These are phyloP conservation scores for Diaporthe caulivora DNA, from an alignment of 2,329 filamentous ascomycete genomes.

Conservation along the genomic window DNA sequence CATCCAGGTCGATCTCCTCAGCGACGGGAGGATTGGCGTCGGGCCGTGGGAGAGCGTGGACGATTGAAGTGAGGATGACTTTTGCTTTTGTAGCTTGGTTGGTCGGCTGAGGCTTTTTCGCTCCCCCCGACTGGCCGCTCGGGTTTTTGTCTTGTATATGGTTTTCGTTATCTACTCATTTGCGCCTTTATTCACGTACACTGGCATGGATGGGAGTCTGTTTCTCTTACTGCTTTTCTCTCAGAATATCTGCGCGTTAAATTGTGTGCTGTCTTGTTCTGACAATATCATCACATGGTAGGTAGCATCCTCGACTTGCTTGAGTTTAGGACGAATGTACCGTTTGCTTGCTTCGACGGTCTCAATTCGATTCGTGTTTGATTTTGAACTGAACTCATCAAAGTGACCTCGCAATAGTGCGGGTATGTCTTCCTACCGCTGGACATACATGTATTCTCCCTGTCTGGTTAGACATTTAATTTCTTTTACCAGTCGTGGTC, in stretches of 20 bases:
- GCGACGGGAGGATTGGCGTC: conserved; percentile 51
- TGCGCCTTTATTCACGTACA: background rate
- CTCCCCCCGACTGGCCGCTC: background rate
- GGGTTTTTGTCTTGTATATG: background rate
- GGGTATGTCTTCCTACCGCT: background rate
- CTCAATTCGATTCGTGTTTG: rapidly evolving
- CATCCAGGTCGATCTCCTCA: conserved; percentile 57
- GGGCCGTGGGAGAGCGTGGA: conserved; percentile 52
- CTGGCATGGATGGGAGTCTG: conserved; percentile 26
- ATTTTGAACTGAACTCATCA: background rate
- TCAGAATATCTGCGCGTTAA: background rate
- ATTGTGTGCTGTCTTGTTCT: background rate
- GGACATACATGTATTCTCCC: background rate
- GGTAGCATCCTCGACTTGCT: background rate
- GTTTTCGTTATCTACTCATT: background rate
- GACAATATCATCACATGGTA: background rate
- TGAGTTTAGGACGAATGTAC: background rate
- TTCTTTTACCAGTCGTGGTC: background rate
- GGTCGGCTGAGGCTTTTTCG: no score
- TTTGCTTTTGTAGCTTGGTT: background rate
- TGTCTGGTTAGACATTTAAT: background rate
- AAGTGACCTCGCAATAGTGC: background rate
- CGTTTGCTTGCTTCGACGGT: background rate
- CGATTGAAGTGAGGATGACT: background rate
- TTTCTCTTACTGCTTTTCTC: background rate